A percentile compares a stretch with the other conserved stretches of the same genome.
These are phyloP conservation scores for Carallia pectinifolia DNA, from an alignment of 345 rosid genomes.

Conservation along the genomic window DNA sequence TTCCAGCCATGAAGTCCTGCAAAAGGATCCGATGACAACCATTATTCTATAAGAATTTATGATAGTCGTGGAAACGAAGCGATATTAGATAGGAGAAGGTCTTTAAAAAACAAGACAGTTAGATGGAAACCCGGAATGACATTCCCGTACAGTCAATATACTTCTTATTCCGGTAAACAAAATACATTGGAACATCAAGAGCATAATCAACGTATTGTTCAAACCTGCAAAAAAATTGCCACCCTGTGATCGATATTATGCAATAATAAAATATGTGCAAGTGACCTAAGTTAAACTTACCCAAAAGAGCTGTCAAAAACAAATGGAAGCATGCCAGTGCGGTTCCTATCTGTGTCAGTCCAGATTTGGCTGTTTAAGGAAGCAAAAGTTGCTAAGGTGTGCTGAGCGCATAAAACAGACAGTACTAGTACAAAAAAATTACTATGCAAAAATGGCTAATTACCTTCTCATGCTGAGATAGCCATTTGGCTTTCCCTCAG, in stretches of 20 bases:
- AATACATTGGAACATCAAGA: slow-evolving; percentile 99
- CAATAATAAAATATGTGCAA: neutral
- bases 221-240: slow-evolving; percentile 55
- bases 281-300: slow-evolving; percentile 40
- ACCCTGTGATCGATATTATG: neutral
- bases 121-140: slow-evolving; percentile 89
- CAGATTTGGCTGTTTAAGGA: slow-evolving; percentile 75
- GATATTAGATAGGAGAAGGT: slow-evolving; percentile 11
- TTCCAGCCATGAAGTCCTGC: slow-evolving; percentile 96
- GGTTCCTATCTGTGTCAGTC: slow-evolving; percentile 92
- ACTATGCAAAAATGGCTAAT: slow-evolving; percentile 4
- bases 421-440: slow-evolving; percentile 8
- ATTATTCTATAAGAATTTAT: slow-evolving; percentile 1
- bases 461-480: slow-evolving; percentile 99
- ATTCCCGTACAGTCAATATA: slow-evolving; percentile 90
- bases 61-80: neutral
- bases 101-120: slow-evolving; percentile 39
- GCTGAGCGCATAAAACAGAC: neutral
- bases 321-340: slow-evolving; percentile 95
- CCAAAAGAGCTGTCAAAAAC: slow-evolving; percentile 91
- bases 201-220: slow-evolving; percentile 99
- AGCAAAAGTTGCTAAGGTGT: slow-evolving; percentile 20
- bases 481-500: slow-evolving; percentile 97
- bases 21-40: slow-evolving; percentile 13
- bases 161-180: slow-evolving; percentile 78